Base-by-base conservation (phyloP, 1,139 yeast species). In the Geotrichum aggregatum region DNA sequence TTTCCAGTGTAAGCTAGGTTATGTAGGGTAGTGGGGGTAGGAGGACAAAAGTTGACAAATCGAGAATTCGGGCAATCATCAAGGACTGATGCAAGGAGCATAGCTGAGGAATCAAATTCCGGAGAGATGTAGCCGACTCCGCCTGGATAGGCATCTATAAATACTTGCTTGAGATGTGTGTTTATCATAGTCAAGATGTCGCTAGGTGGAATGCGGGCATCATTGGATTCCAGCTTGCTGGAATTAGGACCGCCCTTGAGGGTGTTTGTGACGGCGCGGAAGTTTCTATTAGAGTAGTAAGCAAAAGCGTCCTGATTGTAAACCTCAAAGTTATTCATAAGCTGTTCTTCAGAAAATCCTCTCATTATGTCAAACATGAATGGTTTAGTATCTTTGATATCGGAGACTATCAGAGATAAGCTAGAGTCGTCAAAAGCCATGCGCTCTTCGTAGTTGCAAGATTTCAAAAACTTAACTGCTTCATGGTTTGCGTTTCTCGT, bases 251-350 rank as follows among this genome's bases (percentile, higher is more conserved):
- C 54, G 18, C 50, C 50, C 31, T 36, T 45, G 24, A 50, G 34
- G 7, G 45, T 43, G 35, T 52, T 52, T 10, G 47, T 48, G 11
- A 52, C 49, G 4, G 52, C 26, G 10, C 52, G 44, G 19, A 22
- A 52, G 57, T 54, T 4, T 55, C 55, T 47, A 59, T 63, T 41
- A 56, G 61, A 41, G 58, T 54, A 51, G 61, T 46, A 54, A 59
- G 66, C 31, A 59, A 57, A 36, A 56, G 63, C 50, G 61, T 66
- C 49, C 26, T 45, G 66, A 51, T 44, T 63, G 66, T 14, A 61
- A 56, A 42, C 63, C 62, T 58, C 63, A 61, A 18, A 65, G 54
- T 31, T 54, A 55, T 2, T 62, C 58, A 26, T 35, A 11, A 47
- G 40, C 58, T 56, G 47, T 56, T 57, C 30, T 45, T 46, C 36